Evolutionary conservation across 495 filamentous ascomycete species (phyloP).

Genomic region (Neurospora terricola): DNA sequence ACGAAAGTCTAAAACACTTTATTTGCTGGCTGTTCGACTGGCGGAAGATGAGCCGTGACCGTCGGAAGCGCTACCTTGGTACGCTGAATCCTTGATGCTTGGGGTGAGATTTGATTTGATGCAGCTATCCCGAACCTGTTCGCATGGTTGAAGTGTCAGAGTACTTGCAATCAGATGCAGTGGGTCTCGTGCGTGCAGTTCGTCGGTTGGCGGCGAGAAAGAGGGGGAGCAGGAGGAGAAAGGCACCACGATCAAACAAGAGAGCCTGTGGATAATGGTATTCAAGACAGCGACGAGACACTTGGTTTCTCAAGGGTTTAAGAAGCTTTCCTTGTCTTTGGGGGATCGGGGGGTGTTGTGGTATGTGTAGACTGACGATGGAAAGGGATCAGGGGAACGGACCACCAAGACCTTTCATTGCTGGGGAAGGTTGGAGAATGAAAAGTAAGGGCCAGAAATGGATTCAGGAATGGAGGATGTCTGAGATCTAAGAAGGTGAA

Average conservation of each 20-base stretch:
- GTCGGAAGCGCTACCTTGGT: not conserved
- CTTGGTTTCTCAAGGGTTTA: constrained; percentile 5
- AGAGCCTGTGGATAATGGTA: not conserved
- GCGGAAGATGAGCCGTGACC: constrained; percentile 15
- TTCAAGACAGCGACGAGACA: constrained; percentile 24
- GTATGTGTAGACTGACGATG: constrained; percentile 5
- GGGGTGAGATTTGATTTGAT: constrained; percentile 29
- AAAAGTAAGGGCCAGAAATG: constrained; percentile 4
- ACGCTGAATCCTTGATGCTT: not conserved
- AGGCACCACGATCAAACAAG: not conserved
- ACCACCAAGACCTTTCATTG: constrained; percentile 20
- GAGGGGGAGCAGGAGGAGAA: constrained; percentile 2
- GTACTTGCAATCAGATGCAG: constrained; percentile 30
- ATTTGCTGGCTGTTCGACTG: not conserved
- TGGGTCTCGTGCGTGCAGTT: constrained; percentile 29
- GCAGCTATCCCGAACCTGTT: constrained; percentile 44
- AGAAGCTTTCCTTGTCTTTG: constrained; percentile 1
- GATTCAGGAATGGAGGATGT: constrained; percentile 19
- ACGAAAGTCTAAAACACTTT: not conserved
- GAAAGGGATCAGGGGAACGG: constrained; percentile 14
- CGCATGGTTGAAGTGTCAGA: constrained; percentile 30
- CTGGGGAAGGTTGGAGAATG: constrained; percentile 17
- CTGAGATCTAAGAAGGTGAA: constrained; percentile 12
- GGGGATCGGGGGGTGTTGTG: constrained; percentile 5
- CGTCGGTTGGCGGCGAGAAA: constrained; percentile 16